These are phyloP conservation scores for Lactarius trivialis DNA, from an alignment of 768 basidiomycete species.

Conservation along the genomic window DNA sequence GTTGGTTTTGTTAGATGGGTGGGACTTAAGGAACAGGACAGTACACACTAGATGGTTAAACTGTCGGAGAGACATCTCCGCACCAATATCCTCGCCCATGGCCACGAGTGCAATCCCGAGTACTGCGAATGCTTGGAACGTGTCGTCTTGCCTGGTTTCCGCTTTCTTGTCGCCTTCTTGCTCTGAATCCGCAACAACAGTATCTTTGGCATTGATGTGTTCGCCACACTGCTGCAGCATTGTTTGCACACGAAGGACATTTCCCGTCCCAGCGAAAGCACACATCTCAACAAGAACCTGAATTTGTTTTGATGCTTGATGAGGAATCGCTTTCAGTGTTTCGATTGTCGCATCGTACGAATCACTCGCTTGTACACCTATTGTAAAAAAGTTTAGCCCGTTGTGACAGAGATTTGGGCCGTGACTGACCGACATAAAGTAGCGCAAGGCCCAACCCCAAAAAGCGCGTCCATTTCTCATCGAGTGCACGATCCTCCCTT, in stretches of 20 bases:
- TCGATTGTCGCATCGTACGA: conserved; percentile 86
- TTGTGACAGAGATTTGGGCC: conserved; percentile 22
- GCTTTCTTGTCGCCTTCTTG: conserved; percentile 55
- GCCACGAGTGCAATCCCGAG: conserved; percentile 90
- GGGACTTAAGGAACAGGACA: conserved; percentile 22
- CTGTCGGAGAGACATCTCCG: conserved; percentile 95
- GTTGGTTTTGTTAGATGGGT: background rate
- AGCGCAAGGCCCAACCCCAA: conserved; percentile 85
- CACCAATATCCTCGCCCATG: conserved; percentile 97
- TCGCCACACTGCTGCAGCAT: conserved; percentile 94
- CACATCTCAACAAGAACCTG: conserved; percentile 91
- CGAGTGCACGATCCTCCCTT: conserved; percentile 61
- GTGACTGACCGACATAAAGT: conserved; percentile 69
- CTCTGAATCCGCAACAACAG: conserved; percentile 32
- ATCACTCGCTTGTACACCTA: conserved; percentile 79
- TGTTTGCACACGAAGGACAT: conserved; percentile 86
- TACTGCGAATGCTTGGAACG: conserved; percentile 88
- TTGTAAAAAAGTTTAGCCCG: background rate
- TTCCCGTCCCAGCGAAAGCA: conserved; percentile 91
- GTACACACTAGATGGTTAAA: conserved; percentile 88
- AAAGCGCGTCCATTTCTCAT: conserved; percentile 93
- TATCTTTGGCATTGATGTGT: conserved; percentile 55
- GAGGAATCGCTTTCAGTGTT: conserved; percentile 87
- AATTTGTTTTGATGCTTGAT: conserved; percentile 85
- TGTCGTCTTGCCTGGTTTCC: conserved; percentile 53